Conservation (phyloP, 192 early-diverging fungal species). For the Coemansia sp. region DNA sequence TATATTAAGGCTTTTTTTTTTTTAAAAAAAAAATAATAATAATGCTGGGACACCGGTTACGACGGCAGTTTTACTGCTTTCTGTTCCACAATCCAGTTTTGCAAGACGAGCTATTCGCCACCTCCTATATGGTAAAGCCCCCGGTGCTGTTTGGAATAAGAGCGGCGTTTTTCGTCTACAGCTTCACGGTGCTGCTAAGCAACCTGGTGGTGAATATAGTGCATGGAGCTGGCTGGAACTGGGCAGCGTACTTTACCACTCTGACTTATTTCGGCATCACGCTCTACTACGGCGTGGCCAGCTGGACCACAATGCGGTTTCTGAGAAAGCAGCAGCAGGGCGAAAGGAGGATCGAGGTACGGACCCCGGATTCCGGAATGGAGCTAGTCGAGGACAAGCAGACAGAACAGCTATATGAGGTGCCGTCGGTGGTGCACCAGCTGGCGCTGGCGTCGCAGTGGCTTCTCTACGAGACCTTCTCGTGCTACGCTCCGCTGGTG, state of each 20-base stretch:
- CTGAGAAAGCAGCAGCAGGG: neutral
- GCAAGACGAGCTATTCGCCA: conserved; percentile 27
- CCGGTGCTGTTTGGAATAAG: conserved; percentile 8
- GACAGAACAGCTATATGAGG: neutral
- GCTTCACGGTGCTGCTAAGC: conserved; percentile 26
- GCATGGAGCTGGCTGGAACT: conserved; percentile 46
- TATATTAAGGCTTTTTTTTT: neutral
- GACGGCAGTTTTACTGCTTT: conserved; percentile 18
- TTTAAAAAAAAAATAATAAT: too few relatives aligned
- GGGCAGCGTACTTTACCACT: conserved; percentile 51
- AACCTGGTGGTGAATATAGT: conserved; percentile 36
- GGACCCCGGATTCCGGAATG: neutral
- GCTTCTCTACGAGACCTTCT: conserved; percentile 46
- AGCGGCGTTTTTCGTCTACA: conserved; percentile 25
- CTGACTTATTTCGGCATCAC: conserved; percentile 43
- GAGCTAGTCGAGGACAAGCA: neutral
- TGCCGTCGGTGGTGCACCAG: conserved; percentile 13
- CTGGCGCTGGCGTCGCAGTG: conserved; percentile 34
- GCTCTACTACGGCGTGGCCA: conserved; percentile 36
- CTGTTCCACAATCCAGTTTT: conserved; percentile 33
- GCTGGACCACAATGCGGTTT: conserved; percentile 18
- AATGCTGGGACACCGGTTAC: neutral
- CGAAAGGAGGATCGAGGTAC: too few relatives aligned
- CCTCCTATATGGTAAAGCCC: conserved; percentile 42
- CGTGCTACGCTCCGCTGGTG: conserved; percentile 46